phyloP scores from a whole-genome alignment of 2,329 filamentous ascomycete species.

The Westerdykella sp. region DNA sequence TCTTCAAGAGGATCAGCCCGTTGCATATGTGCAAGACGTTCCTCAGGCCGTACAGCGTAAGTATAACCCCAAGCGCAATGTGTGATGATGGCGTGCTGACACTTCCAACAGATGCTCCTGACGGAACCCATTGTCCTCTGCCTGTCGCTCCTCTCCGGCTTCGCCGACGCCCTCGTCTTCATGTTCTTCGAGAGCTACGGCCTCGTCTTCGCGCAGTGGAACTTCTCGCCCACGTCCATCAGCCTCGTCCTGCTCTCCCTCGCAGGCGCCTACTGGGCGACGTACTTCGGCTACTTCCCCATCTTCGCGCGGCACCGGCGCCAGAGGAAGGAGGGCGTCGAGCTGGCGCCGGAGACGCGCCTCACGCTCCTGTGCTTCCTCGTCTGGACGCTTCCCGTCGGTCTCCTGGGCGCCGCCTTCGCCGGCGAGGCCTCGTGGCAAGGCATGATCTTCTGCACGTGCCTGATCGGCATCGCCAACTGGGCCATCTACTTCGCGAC shows the following conservation, averaged over 20 bases:
- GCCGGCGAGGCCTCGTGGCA: slow-evolving; percentile 49
- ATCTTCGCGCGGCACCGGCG: slow-evolving; percentile 42
- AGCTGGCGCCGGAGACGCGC: slow-evolving; percentile 56
- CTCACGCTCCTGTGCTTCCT: slow-evolving; percentile 60
- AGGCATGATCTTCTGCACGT: slow-evolving; percentile 47
- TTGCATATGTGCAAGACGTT: slow-evolving; percentile 6
- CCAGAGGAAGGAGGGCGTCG: slow-evolving; percentile 42
- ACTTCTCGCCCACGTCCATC: slow-evolving; percentile 51
- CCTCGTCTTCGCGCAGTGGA: slow-evolving; percentile 61
- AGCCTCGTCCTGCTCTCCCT: slow-evolving; percentile 54
- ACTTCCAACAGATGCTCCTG: slow-evolving; percentile 67
- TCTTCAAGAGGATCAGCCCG: no score
- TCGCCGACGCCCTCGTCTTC: slow-evolving; percentile 70
- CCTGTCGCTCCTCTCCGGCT: slow-evolving; percentile 65
- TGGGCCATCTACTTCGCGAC: slow-evolving; percentile 70
- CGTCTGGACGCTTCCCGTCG: slow-evolving; percentile 55
- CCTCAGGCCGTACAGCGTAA: background rate
- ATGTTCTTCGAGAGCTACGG: slow-evolving; percentile 67
- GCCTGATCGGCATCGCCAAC: slow-evolving; percentile 59
- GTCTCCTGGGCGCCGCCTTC: slow-evolving; percentile 64
- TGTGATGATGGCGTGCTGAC: slow-evolving; percentile 20
- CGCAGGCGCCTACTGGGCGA: slow-evolving; percentile 59
- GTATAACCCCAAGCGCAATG: no score
- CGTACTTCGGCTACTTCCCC: slow-evolving; percentile 54
- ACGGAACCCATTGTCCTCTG: slow-evolving; percentile 66